These are phyloP conservation scores for Nitzschia sp. DNA, from an alignment of 108 stramenopile species.

Conservation along the genomic window DNA sequence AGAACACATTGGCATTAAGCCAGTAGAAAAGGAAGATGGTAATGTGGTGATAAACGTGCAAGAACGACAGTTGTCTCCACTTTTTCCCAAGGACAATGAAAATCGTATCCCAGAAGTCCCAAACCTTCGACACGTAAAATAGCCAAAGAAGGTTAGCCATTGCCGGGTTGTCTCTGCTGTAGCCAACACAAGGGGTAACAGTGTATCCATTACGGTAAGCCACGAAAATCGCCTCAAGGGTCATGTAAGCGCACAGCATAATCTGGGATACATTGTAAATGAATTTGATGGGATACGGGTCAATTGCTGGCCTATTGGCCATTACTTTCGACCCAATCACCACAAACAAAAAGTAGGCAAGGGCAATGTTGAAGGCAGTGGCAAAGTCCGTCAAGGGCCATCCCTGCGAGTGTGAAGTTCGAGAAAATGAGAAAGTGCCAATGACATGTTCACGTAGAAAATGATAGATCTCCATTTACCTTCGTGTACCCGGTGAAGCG, in stretches of 20 bases:
- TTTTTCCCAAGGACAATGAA: conserved; percentile 98
- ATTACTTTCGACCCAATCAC: conserved; percentile 76
- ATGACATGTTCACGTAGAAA: neutral
- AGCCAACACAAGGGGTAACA: conserved; percentile 81
- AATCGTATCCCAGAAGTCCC: conserved; percentile 99
- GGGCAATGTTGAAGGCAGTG: conserved; percentile 75
- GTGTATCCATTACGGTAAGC: conserved; percentile 92
- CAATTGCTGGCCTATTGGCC: conserved; percentile 69
- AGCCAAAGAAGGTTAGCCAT: conserved; percentile 94
- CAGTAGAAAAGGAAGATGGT: conserved; percentile 99
- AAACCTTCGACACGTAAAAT: conserved; percentile 97
- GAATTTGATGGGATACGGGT: conserved; percentile 94
- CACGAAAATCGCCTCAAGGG: conserved; percentile 88
- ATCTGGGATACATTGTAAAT: conserved; percentile 98
- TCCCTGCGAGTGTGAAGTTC: conserved; percentile 42
- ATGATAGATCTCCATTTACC: conserved; percentile 28
- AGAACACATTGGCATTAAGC: conserved; percentile 90
- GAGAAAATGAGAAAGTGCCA: conserved; percentile 14
- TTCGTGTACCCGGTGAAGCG: conserved; percentile 69
- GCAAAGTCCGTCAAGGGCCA: conserved; percentile 85
- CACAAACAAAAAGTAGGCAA: conserved; percentile 84
- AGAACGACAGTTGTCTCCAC: conserved; percentile 97
- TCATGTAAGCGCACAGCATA: conserved; percentile 99
- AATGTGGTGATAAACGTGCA: conserved; percentile 99
- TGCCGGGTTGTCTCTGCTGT: conserved; percentile 77